Base-by-base conservation (phyloP, 164 flowering plant genomes). In the Cinnamomum chago region DNA sequence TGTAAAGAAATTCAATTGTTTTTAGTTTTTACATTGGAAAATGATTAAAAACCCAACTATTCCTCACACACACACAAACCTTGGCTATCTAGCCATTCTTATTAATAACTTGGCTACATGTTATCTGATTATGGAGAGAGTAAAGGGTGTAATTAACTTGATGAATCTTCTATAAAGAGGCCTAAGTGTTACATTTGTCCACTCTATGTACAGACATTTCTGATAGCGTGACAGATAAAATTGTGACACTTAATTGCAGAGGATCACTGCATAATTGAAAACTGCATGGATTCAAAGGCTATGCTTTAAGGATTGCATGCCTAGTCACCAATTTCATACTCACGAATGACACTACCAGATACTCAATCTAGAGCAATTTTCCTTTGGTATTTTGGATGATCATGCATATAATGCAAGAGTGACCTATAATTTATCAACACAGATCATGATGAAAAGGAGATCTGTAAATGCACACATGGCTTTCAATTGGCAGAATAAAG, bases 401-500 rank as follows among this genome's bases (percentile, higher is more conserved):
- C 60, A 55, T 55, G n/a, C 60, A 55, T 55, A 17, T 55, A 55
- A 20, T 18, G 60, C 60, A 55, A 55, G 3, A 15, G n/a, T 55
- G n/a, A 14, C 6, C 60, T 5, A 55, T 5, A 15, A 15, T 55
- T 52, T 20, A 55, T 55, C 17, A 17, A 55, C 60, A 40, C 47
- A 40, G 10, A 40, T 40, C 47, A 5, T 40, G 47, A 40, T 9
- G 47, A 7, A 40, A 40, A n/a, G 72, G 83, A 14, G 55, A 70
- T 40, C 22, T 58, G 18, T 70, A 24, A 76, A 80, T 25, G 23
- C 76, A 15, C 66, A 81, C 18, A 80, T 77, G 69, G 78, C 14
- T 74, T 66, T 40, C 11, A 40, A 40, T 40, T 40, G 47, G 47
- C 47, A 40, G 27, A 0, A 50, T 82, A 14, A 75, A 73, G 58